A percentile compares a stretch with the other conserved stretches of the same genome.
Conservation (phyloP, 352 stramenopile species). For the Pythium pyrilobum region DNA sequence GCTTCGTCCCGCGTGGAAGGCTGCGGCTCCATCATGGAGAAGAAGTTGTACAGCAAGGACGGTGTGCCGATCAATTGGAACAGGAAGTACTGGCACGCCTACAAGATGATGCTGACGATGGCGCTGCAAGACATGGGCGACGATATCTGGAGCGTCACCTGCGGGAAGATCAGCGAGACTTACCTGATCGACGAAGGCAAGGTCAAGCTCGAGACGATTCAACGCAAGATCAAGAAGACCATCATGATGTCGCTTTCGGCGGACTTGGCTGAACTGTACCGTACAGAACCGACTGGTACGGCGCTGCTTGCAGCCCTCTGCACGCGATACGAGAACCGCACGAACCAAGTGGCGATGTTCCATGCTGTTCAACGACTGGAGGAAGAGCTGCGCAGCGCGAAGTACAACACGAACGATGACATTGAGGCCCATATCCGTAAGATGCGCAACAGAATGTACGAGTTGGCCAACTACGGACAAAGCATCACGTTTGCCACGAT, state of each 20-base stretch:
- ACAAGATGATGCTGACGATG: not conserved
- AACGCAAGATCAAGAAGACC: not conserved
- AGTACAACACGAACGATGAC: not conserved
- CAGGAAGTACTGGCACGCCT: conserved; percentile 2
- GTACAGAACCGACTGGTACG: not conserved
- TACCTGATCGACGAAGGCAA: not conserved
- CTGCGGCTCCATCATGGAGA: no score
- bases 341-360: not conserved
- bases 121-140: not conserved
- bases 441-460: not conserved
- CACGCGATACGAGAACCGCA: not conserved
- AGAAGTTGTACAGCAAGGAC: conserved; percentile 7
- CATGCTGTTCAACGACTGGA: not conserved
- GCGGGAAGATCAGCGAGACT: not conserved
- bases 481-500: not conserved
- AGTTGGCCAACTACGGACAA: not conserved
- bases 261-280: not conserved
- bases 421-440: not conserved
- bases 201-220: not conserved
- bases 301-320: not conserved
- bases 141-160: not conserved
- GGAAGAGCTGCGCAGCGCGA: not conserved
- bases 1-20: no score
- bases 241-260: conserved; percentile 4
- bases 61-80: conserved; percentile 4